Base-by-base conservation (phyloP, 2,329 filamentous ascomycete genomes). In the Curvularia sp. region DNA sequence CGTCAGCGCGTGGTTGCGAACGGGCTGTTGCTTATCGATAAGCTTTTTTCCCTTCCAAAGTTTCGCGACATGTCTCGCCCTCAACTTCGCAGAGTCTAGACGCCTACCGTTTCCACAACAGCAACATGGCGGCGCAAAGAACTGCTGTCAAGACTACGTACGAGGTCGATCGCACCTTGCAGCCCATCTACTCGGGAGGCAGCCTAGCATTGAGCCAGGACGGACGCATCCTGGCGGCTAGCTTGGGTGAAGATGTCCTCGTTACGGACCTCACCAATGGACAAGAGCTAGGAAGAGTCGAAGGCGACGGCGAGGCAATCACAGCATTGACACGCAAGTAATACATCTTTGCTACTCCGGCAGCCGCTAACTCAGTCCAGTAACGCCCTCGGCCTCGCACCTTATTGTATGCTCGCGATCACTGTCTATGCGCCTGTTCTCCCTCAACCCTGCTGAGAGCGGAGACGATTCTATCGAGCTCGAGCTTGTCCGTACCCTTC, bases 151-250 rank as follows among this genome's bases (percentile, higher is more conserved):
- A 93, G 82, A 97, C 93, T 57, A 97, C 94, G 3, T 99, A 97
- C 77, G 91, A 96, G 73, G 86, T 90, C 57, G 85, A 85, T 65
- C 87, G 90, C 71, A 91, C 92, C 47, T 90, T 99, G 55, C 91
- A 93, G 69, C 95, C 95, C 19, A 94, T 98, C 49, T 97, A 95
- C 74, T 97, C 94, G 1, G 95, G 95, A 53, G 95, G 95, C 42
- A 89, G 91, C 65, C 88, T 96, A 58, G 88, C 92, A 28, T 85
- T 98, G 60, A 92, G 94, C 81, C 86, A 88, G 76, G 87, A 87
- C 79, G 93, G 93, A 50, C 86, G 87, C 69, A 86, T 98, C 63
- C 84, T 99, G 53, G 94, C 93, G 42, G 93, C 93, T 23, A 93
- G 91, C 34, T 81, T 98, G n/a, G 93, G 91, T 34, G 95, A 99